Base-by-base conservation (phyloP, 306 rosid species). In the Hippophae tibetana region DNA sequence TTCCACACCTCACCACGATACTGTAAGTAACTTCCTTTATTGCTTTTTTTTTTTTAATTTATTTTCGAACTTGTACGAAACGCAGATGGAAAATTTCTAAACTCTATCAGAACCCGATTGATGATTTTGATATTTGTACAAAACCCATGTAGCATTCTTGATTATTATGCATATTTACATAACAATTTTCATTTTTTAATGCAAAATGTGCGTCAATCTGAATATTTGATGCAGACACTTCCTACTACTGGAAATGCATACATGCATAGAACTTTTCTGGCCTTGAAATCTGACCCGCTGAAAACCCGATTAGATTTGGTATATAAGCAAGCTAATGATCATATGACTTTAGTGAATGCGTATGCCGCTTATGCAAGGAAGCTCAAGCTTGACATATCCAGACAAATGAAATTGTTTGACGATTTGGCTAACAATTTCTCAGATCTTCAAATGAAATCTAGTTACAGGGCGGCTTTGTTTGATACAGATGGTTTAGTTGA, bases 301-400 rank as follows among this genome's bases (percentile, higher is more conserved):
- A 88, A 84, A 72, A 88, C 95, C 11, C 67, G 95, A 43, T 78
- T 88, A 65, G 94, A 93, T 82, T 93, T 93, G 84, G 86, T 88
- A 67, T 79, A 85, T 56, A 90, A 84, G 74, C 97, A 93, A 77
- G 96, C 97, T 42, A 93, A 77, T 59, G 99, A 93, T 82, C 99
- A 93, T 61, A 72, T 84, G 52, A 81, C 94, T 23, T 81, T 93
- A 47, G 99, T 93, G 69, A 93, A 93, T 84, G 97, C 99, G 2
- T 93, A 93, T 69, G 93, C 97, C 14, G 88, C 94, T 3, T 93
- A 93, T 69, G 99, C 99, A 9, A 88, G 99, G 84, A 93, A 86
- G 89, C 96, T 93, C 58, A 93, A 93, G 90, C 93, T 93, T 69
- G 99, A 93, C 56, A 93, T 85, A 61, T 84, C 95, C 65, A 84